Base-by-base conservation (phyloP, 2,329 filamentous ascomycete genomes). In the Colletotrichum liaoningense region DNA sequence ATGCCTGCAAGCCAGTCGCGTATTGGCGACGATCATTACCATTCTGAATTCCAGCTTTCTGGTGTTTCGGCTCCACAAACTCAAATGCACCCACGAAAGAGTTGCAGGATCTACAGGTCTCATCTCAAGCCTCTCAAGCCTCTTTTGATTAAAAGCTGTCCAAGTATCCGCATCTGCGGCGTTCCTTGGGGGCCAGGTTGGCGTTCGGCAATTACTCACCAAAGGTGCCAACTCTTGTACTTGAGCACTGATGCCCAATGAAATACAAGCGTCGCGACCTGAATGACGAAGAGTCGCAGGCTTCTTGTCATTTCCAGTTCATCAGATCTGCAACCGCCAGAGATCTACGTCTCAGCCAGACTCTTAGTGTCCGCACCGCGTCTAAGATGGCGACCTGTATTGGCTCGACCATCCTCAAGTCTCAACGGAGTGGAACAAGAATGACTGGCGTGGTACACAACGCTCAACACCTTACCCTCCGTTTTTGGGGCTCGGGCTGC, bases 31-130 rank as follows among this genome's bases (percentile, higher is more conserved):
- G 70, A 73, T 73, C 70, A 24, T 60, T 73, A 24, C 67, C 55
- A 3, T 54, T 65, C n/a, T 58, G 8, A 22, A 60, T 60, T 7
- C 24, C 46, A 38, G 19, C 42, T 59, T 60, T 33, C 33, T 62
- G 33, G 64, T 73, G 66, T 73, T 65, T 70, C 67, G 60, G 67
- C 60, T 62, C 70, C 67, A 70, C 60, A 64, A 68, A 69, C 67
- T 60, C 59, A 59, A 70, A 57, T 62, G 60, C 55, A 70, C 60
- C 46, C 42, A 62, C 60, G 54, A 55, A 55, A 69, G 42, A 65
- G 60, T 60, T 46, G 55, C 70, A 70, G 60, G 67, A 73, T 73
- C 70, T 73, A 70, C 60, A 35, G 60, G 70, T 64, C 59, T 73
- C 67, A 73, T 73, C 70, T 73, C 59, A 73, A 63, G 66, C 70